Conservation (phyloP, 495 filamentous ascomycete species). For the Podospora pseudoanserina region DNA sequence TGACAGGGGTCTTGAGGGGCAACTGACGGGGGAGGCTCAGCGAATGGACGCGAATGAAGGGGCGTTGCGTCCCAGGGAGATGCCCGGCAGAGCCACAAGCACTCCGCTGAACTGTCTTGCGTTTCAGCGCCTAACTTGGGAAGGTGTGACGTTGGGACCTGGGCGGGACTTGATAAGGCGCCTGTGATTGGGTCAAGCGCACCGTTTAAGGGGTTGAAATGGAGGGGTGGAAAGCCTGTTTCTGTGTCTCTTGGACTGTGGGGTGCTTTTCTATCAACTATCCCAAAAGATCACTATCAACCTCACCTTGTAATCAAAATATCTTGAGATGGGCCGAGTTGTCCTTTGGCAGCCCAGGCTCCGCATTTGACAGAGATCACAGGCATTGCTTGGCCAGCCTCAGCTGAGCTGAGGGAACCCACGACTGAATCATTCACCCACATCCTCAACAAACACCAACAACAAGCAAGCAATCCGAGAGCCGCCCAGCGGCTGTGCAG, state of each 20-base stretch:
- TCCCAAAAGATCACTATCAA: neutral
- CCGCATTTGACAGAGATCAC: neutral
- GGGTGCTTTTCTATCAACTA: neutral
- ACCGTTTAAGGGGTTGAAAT: conserved; percentile 20
- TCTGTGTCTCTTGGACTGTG: neutral
- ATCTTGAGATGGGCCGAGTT: neutral
- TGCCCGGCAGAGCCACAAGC: conserved; percentile 19
- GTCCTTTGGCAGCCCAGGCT: neutral
- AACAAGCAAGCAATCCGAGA: conserved; percentile 1
- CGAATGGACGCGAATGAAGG: conserved; percentile 28
- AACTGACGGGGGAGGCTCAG: neutral
- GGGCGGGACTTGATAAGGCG: neutral
- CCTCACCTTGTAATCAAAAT: neutral
- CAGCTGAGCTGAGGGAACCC: neutral
- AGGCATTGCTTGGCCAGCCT: neutral
- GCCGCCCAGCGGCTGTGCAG: conserved; percentile 14
- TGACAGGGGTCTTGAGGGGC: conserved; percentile 24
- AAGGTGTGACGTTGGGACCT: conserved; percentile 21
- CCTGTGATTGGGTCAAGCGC: conserved; percentile 24
- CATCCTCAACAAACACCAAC: neutral
- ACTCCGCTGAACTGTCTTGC: conserved; percentile 8
- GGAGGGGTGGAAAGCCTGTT: conserved; percentile 19
- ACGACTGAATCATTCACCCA: neutral
- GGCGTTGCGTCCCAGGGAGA: conserved; percentile 26
- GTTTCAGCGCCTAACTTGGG: conserved; percentile 28